Percentiles rank a stretch among this genome's conserved stretches.
phyloP scores from a whole-genome alignment of 768 basidiomycete genomes.

The Flagelloscypha sp. region DNA sequence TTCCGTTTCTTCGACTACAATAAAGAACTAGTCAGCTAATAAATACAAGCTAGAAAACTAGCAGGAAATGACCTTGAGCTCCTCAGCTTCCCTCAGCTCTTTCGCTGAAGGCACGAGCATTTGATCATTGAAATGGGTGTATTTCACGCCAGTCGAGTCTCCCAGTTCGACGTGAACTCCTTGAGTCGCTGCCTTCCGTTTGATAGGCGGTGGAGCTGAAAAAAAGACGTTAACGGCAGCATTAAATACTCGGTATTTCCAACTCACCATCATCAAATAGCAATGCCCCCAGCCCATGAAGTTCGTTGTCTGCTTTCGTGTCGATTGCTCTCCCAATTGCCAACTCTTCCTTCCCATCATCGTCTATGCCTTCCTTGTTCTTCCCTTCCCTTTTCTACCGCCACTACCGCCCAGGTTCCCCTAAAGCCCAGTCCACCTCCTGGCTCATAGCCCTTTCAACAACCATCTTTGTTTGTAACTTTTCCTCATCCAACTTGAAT shows the following conservation, averaged over 20 bases:
- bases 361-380: slow-evolving; percentile 21
- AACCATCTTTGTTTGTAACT: slow-evolving; percentile 62
- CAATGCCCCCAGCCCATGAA: slow-evolving; percentile 56
- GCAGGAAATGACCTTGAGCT: too few relatives aligned
- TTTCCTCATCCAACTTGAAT: slow-evolving; percentile 67
- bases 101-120: slow-evolving; percentile 58
- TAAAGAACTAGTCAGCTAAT: too few relatives aligned
- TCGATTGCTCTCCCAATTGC: slow-evolving; percentile 37
- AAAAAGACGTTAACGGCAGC: slow-evolving; percentile 1
- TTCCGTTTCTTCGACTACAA: too few relatives aligned
- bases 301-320: slow-evolving; percentile 43
- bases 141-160: slow-evolving; percentile 59
- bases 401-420: slow-evolving; percentile 53
- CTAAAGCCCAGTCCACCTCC: slow-evolving; percentile 76
- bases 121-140: slow-evolving; percentile 70
- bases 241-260: not conserved
- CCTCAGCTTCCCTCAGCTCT: too few relatives aligned
- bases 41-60: too few relatives aligned
- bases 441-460: slow-evolving; percentile 69
- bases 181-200: slow-evolving; percentile 42
- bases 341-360: slow-evolving; percentile 32
- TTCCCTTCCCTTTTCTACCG: too few relatives aligned
- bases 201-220: slow-evolving; percentile 30
- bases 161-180: slow-evolving; percentile 46
- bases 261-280: slow-evolving; percentile 61